Evolutionary conservation across 1,284 basidiomycete species (phyloP), one percentile per base, ranked within the genome.

Genomic region (Lentinula novae-zelandiae): DNA sequence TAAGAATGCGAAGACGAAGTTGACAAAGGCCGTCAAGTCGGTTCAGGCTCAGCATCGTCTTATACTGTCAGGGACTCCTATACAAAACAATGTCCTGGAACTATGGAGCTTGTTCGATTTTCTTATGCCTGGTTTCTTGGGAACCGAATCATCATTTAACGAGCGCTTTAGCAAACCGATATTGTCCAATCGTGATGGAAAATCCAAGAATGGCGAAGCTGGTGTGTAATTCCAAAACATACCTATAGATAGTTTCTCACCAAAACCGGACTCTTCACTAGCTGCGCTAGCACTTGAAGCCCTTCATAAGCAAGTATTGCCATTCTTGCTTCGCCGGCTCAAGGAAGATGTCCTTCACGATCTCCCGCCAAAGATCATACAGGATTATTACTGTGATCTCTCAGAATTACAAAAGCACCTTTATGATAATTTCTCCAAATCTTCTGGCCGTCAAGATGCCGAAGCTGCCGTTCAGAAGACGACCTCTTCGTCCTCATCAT

Each of bases 21-120:
- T 99, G 54, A 96, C 96, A 0, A 95, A 96, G 72, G 95, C 97
- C 0, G 93, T 99, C 67, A 99, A 99, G 76, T 85, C 82, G 67
- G 84, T 99, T 56, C 85, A 85, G 57, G 93, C 96, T 1, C 89
- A 96, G 65, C 97, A 99, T 75, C 88, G 97, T 13, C 79, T 99
- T 17, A 90, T 99, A 68, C 79, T 99, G 1, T 97, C 95, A 0
- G 97, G 97, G 31, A 99, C 97, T 10, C 97, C 97, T 0, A 98
- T 99, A 62, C 97, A 99, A 78, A 99, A 99, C 75, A 99, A 99
- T 70, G 96, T 99, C 7, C 79, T 99, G 46, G 97, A 99, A 73
- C 78, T 99, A 2, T 99, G 97, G 97, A 97, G 93, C 75, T 78
- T 99, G 60, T 99, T 99, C 73, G 97, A 99, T 74, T 99, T 98